A percentile compares a stretch with the other conserved stretches of the same genome.
These are phyloP conservation scores for Punctularia strigosozonata DNA, from an alignment of 768 basidiomycete species.

Conservation along the genomic window DNA sequence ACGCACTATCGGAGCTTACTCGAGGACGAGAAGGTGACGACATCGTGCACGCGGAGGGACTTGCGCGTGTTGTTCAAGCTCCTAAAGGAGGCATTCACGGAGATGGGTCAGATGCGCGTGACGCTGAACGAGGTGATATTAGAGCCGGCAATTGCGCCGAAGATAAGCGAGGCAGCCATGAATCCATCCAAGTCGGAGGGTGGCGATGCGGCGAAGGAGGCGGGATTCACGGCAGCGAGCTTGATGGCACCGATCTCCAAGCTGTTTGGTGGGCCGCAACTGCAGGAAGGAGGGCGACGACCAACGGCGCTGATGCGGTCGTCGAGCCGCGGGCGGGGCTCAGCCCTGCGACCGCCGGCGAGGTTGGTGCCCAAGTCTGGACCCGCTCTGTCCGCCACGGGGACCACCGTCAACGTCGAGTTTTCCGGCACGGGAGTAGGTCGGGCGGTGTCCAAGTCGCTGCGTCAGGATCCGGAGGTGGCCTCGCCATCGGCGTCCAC, in stretches of 20 bases:
- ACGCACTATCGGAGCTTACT: slow-evolving; percentile 58
- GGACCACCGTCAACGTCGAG: slow-evolving; percentile 93
- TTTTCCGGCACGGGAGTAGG: slow-evolving; percentile 67
- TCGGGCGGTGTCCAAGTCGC: slow-evolving; percentile 36
- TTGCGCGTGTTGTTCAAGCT: slow-evolving; percentile 73
- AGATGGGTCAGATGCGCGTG: slow-evolving; percentile 72
- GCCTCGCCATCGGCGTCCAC: too few relatives aligned
- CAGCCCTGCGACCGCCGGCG: slow-evolving; percentile 21
- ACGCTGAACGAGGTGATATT: slow-evolving; percentile 84
- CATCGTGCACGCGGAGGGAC: slow-evolving; percentile 64
- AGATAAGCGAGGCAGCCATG: slow-evolving; percentile 61
- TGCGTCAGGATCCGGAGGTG: slow-evolving; percentile 7
- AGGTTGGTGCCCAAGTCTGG: slow-evolving; percentile 67
- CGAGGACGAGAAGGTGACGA: slow-evolving; percentile 62
- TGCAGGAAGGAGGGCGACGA: slow-evolving; percentile 16
- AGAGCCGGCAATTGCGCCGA: slow-evolving; percentile 66
- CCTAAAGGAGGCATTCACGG: slow-evolving; percentile 73
- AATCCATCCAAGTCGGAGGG: slow-evolving; percentile 41
- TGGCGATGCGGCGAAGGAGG: slow-evolving; percentile 23
- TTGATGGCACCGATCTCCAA: slow-evolving; percentile 89
- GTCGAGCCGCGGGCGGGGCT: slow-evolving; percentile 11
- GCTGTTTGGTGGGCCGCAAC: slow-evolving; percentile 38
- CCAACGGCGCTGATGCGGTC: slow-evolving; percentile 11
- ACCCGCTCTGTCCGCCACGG: slow-evolving; percentile 76
- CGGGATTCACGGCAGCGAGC: slow-evolving; percentile 26